Evolutionary conservation across 2,329 filamentous ascomycete genomes (phyloP), one percentile per base, ranked within the genome.

Genomic region (Hypoxylon sp.): DNA sequence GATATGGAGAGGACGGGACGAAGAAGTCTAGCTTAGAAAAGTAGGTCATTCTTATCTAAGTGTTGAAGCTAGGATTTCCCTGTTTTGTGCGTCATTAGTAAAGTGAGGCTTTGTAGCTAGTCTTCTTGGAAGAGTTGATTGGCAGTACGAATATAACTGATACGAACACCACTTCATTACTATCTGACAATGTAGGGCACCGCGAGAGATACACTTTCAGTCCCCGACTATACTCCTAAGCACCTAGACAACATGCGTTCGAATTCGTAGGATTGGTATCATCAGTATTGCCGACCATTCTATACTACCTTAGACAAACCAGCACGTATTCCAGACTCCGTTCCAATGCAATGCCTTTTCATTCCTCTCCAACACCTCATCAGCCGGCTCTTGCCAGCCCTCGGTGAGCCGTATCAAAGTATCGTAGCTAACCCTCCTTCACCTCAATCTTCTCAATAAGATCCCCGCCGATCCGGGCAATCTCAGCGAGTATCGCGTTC

Each of bases 371-470:
- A 7, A 41, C 37, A 41, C 37, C 2, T 3, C 37, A 11, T 2
- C 2, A 41, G 8, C n/a, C 1, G 19, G n/a, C 37, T 41, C 16
- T 41, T 11, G 16, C 16, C 12, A 41, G 14, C 16, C 9, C 8
- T 3, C 11, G 11, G 2, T 21, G 1, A 21, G 16, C 8, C 16
- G 3, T 5, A 27, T 6, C 25, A 27, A 3, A 6, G 11, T 8
- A 8, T 21, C 8, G 4, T 27, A 27, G 16, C 25, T 25, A n/a
- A 37, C 14, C 43, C 32, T 48, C 66, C 56, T 78, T 80, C 23
- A 82, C 79, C 73, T 94, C 89, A 60, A 95, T 88, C 73, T 78
- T 87, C 71, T 87, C 84, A 47, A 97, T 83, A 77, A 97, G 75
- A 62, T 89, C 86, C 1, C 87, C 88, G 7, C 88, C 88, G 41